Evolutionary conservation across 495 filamentous ascomycete genomes (phyloP), one percentile per base, ranked within the genome.

Genomic region (Hypoxylon rickii): DNA sequence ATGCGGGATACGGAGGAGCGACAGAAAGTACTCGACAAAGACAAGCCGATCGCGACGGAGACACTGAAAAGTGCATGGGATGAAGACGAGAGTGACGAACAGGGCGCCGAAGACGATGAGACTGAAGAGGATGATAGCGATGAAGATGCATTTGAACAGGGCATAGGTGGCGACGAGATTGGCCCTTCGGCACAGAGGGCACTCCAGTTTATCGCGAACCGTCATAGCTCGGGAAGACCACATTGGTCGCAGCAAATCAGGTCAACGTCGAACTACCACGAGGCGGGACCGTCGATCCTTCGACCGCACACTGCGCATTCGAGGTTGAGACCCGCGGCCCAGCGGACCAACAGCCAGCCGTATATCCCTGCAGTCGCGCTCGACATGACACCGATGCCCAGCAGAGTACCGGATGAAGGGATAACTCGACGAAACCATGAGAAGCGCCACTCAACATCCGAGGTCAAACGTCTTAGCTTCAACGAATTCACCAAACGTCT

Each of bases 1-100:
- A 84, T 84, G 82, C 58, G 71, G 15, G 79, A 83, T 47, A 65
- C 69, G 21, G 82, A 84, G 7, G 73, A 76, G 53, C 77, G 71
- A 36, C 70, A 70, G 40, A 70, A 45, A 59, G 64, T 54, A n/a
- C 59, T 61, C 5, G 57, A 72, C 15, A 65, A 63, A 7, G 65
- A 65, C 5, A 70, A 68, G 38, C 48, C 58, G 3, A 42, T 51
- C 26, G 11, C 4, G 4, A 64, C 44, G 42, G 55, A 59, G 42
- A 57, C 55, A 17, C 52, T 77, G 33, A 78, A 75, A 64, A 74
- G 71, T 51, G 76, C 76, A 2, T 76, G 73, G 62, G 80, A 84
- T 19, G 55, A 77, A 59, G 64, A 61, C 6, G 63, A 66, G 31
- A 66, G 60, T 13, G 63, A 63, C 2, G 73, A 73, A 29, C 69